These are phyloP conservation scores for Dacryopinax primogenitus DNA, from an alignment of 768 basidiomycete genomes.

Conservation along the genomic window DNA sequence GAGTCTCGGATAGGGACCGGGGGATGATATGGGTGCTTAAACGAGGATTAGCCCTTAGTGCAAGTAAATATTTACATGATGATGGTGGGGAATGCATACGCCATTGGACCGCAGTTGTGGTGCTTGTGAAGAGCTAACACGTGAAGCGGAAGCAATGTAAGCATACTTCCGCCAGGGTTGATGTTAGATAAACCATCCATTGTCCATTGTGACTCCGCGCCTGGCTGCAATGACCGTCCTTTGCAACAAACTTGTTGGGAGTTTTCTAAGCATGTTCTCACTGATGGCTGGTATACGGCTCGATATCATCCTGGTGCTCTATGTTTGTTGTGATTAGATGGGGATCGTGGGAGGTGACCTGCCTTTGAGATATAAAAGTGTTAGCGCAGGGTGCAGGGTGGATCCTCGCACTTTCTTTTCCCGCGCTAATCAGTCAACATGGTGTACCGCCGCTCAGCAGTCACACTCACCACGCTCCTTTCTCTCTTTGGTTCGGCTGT, in stretches of 20 bases:
- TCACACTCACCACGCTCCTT: constrained; percentile 9
- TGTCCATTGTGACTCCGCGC: constrained; percentile 7
- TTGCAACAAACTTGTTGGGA: background rate
- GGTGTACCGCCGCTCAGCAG: constrained; percentile 1
- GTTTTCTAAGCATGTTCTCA: background rate
- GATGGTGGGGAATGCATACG: too few relatives aligned
- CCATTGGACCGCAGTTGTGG: too few relatives aligned
- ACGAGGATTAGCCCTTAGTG: too few relatives aligned
- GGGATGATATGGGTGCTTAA: too few relatives aligned
- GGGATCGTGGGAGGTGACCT: background rate
- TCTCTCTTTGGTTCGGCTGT: background rate
- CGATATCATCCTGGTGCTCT: background rate
- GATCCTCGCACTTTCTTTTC: background rate
- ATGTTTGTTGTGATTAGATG: constrained; percentile 6
- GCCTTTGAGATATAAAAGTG: background rate
- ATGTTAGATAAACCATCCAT: constrained; percentile 6
- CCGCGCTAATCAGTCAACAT: background rate
- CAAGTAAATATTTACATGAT: background rate
- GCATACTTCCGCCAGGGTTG: background rate
- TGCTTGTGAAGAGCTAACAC: too few relatives aligned
- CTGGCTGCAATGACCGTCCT: background rate
- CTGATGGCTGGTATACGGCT: background rate
- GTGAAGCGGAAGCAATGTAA: background rate
- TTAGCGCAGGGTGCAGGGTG: background rate
- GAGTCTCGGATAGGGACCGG: too few relatives aligned